These are phyloP conservation scores for Candida sojae DNA, from an alignment of 1,139 yeast species.

Conservation along the genomic window DNA sequence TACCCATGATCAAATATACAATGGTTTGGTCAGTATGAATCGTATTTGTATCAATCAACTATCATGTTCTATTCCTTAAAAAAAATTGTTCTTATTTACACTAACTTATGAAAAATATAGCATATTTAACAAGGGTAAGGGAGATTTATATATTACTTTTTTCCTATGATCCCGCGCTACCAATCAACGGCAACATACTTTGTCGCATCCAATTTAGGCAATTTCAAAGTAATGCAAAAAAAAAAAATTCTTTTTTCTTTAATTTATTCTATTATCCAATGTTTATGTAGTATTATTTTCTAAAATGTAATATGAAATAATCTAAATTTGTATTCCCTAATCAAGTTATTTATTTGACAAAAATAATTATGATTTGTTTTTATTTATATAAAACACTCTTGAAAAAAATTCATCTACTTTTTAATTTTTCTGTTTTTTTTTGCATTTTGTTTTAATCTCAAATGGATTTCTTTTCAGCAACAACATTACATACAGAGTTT, in stretches of 20 bases:
- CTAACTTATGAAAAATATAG: too few species aligned
- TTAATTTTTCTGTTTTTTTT: neutral
- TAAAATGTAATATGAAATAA: too few species aligned
- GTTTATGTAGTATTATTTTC: too few species aligned
- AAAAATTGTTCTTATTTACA: too few species aligned
- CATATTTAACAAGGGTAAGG: neutral
- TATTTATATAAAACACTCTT: neutral
- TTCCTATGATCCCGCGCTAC: neutral
- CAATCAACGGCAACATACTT: neutral
- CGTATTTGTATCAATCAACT: too few species aligned
- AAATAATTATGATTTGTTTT: neutral
- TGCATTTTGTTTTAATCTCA: neutral
- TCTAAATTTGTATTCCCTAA: too few species aligned
- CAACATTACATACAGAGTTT: constrained; percentile 20
- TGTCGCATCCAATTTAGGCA: constrained; percentile 1
- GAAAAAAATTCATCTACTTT: neutral
- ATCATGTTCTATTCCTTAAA: too few species aligned
- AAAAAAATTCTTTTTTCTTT: neutral
- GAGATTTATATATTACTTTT: neutral
- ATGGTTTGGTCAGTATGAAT: too few species aligned
- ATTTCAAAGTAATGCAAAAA: neutral
- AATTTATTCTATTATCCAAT: neutral
- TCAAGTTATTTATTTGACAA: neutral
- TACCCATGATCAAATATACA: too few species aligned
- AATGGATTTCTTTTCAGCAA: constrained; percentile 18